These are phyloP conservation scores for Pichia sp. DNA, from an alignment of 1,139 yeast genomes.

Conservation along the genomic window DNA sequence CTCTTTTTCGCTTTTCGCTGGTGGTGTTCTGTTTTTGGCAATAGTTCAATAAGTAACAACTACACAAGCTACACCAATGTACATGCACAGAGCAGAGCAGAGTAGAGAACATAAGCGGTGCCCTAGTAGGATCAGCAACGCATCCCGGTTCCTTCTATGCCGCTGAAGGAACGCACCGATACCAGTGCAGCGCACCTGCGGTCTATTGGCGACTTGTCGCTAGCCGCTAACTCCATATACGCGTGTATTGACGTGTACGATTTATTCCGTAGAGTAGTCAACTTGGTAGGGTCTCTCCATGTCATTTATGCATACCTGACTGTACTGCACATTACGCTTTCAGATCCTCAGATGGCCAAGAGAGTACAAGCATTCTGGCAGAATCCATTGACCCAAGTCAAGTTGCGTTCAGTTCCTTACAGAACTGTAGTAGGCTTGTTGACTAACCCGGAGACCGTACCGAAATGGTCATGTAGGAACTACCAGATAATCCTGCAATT, in stretches of 20 bases:
- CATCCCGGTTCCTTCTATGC: too few relatives aligned
- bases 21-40: too few relatives aligned
- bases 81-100: too few relatives aligned
- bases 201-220: too few relatives aligned
- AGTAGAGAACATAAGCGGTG: too few relatives aligned
- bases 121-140: too few relatives aligned
- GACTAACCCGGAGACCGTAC: neutral
- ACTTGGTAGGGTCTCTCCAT: neutral
- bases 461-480: neutral
- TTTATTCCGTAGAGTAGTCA: neutral
- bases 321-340: neutral
- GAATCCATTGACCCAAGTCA: neutral
- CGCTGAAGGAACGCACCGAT: too few relatives aligned
- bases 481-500: neutral
- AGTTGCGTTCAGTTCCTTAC: neutral
- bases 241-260: neutral
- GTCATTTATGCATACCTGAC: neutral
- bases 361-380: neutral
- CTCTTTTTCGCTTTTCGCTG: too few relatives aligned
- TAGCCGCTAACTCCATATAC: too few relatives aligned
- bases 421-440: neutral
- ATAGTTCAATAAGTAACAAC: too few relatives aligned
- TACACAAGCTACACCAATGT: too few relatives aligned
- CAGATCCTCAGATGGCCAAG: neutral
- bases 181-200: too few relatives aligned